A percentile compares a stretch with the other conserved stretches of the same genome.
Evolutionary conservation across 768 basidiomycete species (phyloP).

Genomic region (Pleurotus tuoliensis): DNA sequence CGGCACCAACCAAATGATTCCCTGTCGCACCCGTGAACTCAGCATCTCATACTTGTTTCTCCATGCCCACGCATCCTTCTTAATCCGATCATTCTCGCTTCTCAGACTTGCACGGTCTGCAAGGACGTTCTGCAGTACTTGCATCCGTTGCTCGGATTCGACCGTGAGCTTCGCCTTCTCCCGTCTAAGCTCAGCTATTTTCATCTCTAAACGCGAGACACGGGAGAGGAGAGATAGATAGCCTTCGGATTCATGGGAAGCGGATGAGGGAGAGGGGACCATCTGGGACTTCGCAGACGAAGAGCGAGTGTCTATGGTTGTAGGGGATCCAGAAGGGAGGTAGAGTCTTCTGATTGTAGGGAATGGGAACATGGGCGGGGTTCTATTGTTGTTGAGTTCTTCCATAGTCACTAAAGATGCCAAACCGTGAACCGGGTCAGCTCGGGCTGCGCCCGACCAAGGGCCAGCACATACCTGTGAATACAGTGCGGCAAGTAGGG

Average conservation of each 20-base stretch:
- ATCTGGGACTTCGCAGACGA: background rate
- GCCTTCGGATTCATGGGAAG: constrained; percentile 3
- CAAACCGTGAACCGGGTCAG: no score
- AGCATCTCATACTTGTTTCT: constrained; percentile 7
- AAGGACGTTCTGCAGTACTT: background rate
- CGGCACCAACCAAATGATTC: background rate
- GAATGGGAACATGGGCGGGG: background rate
- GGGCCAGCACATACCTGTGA: background rate
- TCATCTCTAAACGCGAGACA: background rate
- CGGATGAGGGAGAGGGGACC: background rate
- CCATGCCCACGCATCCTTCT: constrained; percentile 4
- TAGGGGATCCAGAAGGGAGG: background rate
- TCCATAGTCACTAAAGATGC: constrained; percentile 1
- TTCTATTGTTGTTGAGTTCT: background rate
- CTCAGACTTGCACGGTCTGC: background rate
- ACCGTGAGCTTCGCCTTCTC: background rate
- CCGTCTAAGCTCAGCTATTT: constrained; percentile 1
- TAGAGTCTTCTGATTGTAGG: constrained; percentile 1
- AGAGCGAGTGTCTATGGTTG: background rate
- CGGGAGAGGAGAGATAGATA: constrained; percentile 2
- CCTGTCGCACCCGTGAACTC: constrained; percentile 2
- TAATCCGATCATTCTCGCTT: background rate
- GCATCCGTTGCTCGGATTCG: background rate
- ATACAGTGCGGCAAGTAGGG: constrained; percentile 1
- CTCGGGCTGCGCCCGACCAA: no score